Base-by-base conservation (phyloP, 805 yeast genomes). In the Yarrowia sp. region DNA sequence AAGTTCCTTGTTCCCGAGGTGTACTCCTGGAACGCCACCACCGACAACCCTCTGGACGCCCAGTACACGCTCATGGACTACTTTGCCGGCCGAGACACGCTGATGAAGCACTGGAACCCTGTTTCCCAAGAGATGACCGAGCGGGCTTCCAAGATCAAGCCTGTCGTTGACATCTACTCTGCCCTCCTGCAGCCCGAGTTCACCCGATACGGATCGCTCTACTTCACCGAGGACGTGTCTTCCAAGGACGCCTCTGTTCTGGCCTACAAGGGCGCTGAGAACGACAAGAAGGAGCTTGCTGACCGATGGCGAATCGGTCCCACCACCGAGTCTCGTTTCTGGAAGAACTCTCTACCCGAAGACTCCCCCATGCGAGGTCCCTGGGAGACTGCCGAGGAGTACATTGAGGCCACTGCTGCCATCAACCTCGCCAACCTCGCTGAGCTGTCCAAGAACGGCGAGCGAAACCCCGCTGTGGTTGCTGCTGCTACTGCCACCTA, bases 51-150 rank as follows among this genome's bases (percentile, higher is more conserved):
- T 14, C 75, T 93, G 42, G 85, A 86, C 65, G 78, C 87, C 41
- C 97, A 97, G 48, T 94, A 87, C 76, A 87, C 91, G 69, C 81
- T 94, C 72, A 85, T 90, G 88, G 97, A 94, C 77, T 86, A 80
- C 75, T 82, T 90, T 70, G 88, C 86, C 64, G 97, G 98, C 63
- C 55, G 56, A n/a, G 89, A 87, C 36, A 83, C 90, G 70, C 81
- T 94, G 72, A 94, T 95, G 97, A 89, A 86, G 73, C 81, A 86
- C 71, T 94, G 99, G 99, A 86, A 90, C 72, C 98, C 99, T 16
- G 84, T 91, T 77, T 81, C 84, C 22, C 81, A 82, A 38, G 91
- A 89, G 70, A 82, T 84, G 67, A 79, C 81, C 45, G 75, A 76
- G 36, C 83, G 83, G 71, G 83, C 85, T 50, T 83, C 83, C 32